phyloP scores from a whole-genome alignment of 768 basidiomycete genomes.

The Psilocybe cyanescens region DNA sequence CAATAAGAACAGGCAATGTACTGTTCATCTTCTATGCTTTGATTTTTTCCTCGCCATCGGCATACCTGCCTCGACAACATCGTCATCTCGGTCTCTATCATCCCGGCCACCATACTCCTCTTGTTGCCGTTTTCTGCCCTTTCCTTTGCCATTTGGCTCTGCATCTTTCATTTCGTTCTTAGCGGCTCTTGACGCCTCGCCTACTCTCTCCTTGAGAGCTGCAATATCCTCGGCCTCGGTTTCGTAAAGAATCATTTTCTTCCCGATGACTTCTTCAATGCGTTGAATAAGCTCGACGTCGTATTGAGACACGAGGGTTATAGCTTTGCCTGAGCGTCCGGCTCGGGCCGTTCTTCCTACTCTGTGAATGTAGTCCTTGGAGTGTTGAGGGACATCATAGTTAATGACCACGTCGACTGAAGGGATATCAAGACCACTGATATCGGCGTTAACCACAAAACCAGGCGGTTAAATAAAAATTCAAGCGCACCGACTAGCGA shows the following conservation, averaged over 20 bases:
- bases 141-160: constrained; percentile 47
- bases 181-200: constrained; percentile 82
- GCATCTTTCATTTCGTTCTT: constrained; percentile 79
- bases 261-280: constrained; percentile 90
- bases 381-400: constrained; percentile 96
- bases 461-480: neutral
- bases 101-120: constrained; percentile 62
- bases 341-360: constrained; percentile 98
- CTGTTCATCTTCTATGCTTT: constrained; percentile 40
- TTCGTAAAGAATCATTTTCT: constrained; percentile 89
- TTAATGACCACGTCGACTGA: constrained; percentile 97
- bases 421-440: constrained; percentile 92
- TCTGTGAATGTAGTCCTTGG: constrained; percentile 98
- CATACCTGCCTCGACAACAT: constrained; percentile 90
- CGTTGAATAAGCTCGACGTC: constrained; percentile 96
- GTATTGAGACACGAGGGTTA: constrained; percentile 98
- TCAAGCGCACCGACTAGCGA: constrained; percentile 80
- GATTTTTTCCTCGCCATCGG: constrained; percentile 59
- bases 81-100: constrained; percentile 90
- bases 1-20: neutral
- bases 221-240: constrained; percentile 89
- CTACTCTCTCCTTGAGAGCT: constrained; percentile 84
- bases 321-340: constrained; percentile 94
- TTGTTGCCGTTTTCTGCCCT: constrained; percentile 42
- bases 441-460: neutral